Evolutionary conservation across 2,329 filamentous ascomycete genomes (phyloP).

Genomic region (Gyromitra esculenta): DNA sequence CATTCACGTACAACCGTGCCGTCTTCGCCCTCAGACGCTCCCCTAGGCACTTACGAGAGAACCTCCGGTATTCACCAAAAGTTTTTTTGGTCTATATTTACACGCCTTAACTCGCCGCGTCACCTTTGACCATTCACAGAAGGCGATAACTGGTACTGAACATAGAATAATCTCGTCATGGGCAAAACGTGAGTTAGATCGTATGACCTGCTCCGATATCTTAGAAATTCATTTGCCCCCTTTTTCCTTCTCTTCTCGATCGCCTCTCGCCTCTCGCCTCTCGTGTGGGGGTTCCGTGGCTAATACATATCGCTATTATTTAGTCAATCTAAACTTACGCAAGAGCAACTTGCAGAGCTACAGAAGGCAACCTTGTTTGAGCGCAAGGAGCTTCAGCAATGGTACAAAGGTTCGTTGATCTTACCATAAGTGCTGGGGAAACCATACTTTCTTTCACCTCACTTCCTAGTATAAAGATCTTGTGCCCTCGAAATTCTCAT

Average conservation of each 20-base stretch:
- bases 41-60: too few relatives aligned
- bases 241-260: background rate
- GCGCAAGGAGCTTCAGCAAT: slow-evolving; percentile 99
- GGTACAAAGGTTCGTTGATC: slow-evolving; percentile 87
- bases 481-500: background rate
- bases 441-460: background rate
- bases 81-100: background rate
- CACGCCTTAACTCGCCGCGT: background rate
- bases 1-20: background rate
- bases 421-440: slow-evolving; percentile 5
- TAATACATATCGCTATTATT: slow-evolving; percentile 10
- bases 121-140: background rate
- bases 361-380: slow-evolving; percentile 98
- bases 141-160: slow-evolving; percentile 15
- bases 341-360: slow-evolving; percentile 92
- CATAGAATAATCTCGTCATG: slow-evolving; percentile 60
- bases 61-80: background rate
- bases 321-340: slow-evolving; percentile 97
- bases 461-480: background rate
- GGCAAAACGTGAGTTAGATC: slow-evolving; percentile 67
- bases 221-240: background rate
- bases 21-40: background rate
- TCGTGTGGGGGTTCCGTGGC: background rate
- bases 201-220: slow-evolving; percentile 29
- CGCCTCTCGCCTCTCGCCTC: background rate